Evolutionary conservation across 352 stramenopile species (phyloP).

Genomic region (Phytophthora pistaciae): DNA sequence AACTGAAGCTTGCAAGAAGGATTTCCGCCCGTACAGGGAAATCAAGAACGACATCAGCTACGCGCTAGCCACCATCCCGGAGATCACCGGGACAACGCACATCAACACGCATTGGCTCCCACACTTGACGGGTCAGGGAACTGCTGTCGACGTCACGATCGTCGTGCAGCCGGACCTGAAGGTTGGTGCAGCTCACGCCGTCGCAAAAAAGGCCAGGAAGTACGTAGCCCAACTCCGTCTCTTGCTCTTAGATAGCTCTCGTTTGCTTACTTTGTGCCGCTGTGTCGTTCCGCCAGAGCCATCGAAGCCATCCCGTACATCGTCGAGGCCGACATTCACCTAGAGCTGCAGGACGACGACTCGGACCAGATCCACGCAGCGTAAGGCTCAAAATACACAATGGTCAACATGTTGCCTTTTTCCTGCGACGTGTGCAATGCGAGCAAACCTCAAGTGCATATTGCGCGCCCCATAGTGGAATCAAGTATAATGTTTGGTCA

Average conservation of each 20-base stretch:
- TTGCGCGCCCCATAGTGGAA: neutral
- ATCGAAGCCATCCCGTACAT: conserved; percentile 87
- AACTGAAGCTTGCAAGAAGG: conserved; percentile 49
- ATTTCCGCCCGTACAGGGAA: conserved; percentile 80
- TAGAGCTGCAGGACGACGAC: conserved; percentile 81
- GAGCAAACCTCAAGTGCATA: neutral
- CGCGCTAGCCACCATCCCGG: conserved; percentile 67
- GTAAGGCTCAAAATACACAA: neutral
- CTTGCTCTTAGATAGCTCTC: neutral
- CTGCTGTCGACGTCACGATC: conserved; percentile 82
- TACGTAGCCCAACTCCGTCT: conserved; percentile 31
- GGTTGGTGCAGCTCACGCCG: conserved; percentile 74
- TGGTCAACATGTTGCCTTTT: conserved; percentile 18
- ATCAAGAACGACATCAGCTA: conserved; percentile 78
- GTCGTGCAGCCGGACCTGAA: conserved; percentile 79
- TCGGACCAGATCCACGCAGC: conserved; percentile 16
- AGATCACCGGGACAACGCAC: conserved; percentile 80
- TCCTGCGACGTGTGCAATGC: conserved; percentile 26
- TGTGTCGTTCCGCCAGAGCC: conserved; percentile 43
- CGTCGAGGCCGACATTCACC: conserved; percentile 80
- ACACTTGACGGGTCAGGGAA: conserved; percentile 66
- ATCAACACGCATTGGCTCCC: conserved; percentile 87
- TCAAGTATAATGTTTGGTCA: neutral
- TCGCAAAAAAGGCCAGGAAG: conserved; percentile 80
- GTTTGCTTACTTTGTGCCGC: neutral